phyloP scores from a whole-genome alignment of 768 basidiomycete species.

The Erythrobasidium yunnanense region DNA sequence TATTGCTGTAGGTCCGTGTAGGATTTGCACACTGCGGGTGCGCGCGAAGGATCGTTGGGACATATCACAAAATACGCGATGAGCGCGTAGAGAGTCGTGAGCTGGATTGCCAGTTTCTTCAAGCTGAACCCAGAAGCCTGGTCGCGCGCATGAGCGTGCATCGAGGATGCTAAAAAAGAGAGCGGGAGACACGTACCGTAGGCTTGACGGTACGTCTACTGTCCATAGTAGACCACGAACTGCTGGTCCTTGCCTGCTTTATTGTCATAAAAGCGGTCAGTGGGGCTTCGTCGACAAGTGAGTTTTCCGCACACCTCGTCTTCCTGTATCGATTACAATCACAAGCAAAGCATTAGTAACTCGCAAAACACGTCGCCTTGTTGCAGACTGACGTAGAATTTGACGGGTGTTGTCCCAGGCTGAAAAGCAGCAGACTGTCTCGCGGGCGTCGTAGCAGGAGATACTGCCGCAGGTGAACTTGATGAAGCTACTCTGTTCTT shows the following conservation, averaged over 20 bases:
- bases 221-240: not conserved
- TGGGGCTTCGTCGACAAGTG: not conserved
- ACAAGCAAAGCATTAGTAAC: too few species aligned
- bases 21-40: conserved; percentile 22
- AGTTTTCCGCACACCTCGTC: too few species aligned
- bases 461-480: too few species aligned
- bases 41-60: conserved; percentile 21
- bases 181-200: not conserved
- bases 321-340: too few species aligned
- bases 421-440: not conserved
- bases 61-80: conserved; percentile 23
- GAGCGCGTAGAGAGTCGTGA: conserved; percentile 9
- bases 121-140: conserved; percentile 23
- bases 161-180: not conserved
- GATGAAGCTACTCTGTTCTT: too few species aligned
- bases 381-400: conserved; percentile 10
- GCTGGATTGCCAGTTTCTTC: not conserved
- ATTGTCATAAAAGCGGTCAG: not conserved
- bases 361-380: too few species aligned
- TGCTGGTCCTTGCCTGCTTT: not conserved
- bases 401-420: conserved; percentile 16
- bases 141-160: not conserved
- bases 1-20: conserved; percentile 5
- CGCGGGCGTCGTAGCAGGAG: not conserved
- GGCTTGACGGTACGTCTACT: not conserved